A percentile compares a stretch with the other conserved stretches of the same genome.
Evolutionary conservation across 2,329 filamentous ascomycete genomes (phyloP).

Genomic region (Huntiella abstrusa): DNA sequence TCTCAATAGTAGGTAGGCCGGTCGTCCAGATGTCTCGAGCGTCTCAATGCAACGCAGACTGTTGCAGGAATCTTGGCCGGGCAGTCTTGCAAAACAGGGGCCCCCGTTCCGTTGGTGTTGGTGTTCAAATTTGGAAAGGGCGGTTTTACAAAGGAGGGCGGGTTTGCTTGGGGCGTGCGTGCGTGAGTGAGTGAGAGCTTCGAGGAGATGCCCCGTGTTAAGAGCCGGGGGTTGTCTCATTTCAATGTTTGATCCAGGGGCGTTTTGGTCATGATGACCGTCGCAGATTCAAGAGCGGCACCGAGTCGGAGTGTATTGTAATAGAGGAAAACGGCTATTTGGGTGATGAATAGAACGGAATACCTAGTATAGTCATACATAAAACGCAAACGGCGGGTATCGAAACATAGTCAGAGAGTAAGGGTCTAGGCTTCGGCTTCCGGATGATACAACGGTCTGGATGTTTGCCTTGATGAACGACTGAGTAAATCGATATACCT

Average conservation of each 20-base stretch:
- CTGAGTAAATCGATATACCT: too few species aligned
- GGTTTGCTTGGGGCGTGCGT: background rate
- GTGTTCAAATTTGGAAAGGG: background rate
- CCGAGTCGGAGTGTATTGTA: too few species aligned
- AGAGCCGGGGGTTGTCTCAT: conserved; percentile 1
- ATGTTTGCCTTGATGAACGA: too few species aligned
- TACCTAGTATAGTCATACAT: background rate
- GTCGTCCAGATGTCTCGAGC: conserved; percentile 1
- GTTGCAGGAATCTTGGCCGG: background rate
- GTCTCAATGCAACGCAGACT: conserved; percentile 1
- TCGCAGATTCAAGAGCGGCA: background rate
- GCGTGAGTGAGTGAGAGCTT: background rate
- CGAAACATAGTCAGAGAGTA: background rate
- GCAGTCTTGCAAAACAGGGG: background rate
- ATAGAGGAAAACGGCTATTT: background rate
- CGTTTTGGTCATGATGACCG: background rate
- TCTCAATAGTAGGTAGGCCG: background rate
- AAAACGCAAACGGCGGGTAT: background rate
- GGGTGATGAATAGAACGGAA: background rate
- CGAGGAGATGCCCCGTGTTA: conserved; percentile 1
- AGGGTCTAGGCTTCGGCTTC: background rate
- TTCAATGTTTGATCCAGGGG: background rate
- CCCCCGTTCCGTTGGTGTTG: background rate
- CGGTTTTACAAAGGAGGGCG: background rate
- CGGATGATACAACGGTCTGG: background rate